These are phyloP conservation scores for Microcos paniculata DNA, from an alignment of 345 rosid species.

Conservation along the genomic window DNA sequence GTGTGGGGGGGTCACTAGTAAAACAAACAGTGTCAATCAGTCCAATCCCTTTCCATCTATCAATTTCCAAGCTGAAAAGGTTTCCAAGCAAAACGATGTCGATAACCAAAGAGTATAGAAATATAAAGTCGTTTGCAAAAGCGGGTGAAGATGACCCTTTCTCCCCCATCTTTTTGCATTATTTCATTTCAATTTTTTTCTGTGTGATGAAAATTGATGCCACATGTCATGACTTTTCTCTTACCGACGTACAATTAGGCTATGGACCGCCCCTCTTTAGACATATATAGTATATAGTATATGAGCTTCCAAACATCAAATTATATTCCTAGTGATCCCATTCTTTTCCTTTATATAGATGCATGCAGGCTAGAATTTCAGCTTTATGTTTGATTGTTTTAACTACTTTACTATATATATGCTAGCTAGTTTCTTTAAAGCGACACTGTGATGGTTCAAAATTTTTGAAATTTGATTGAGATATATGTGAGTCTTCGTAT, in stretches of 20 bases:
- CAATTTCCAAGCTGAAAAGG: conserved; percentile 61
- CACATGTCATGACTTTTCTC: conserved; percentile 21
- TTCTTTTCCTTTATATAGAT: not conserved
- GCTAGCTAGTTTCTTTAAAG: too few species aligned
- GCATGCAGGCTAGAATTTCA: not conserved
- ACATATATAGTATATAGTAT: too few species aligned
- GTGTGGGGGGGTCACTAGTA: conserved; percentile 12
- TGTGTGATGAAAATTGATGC: conserved; percentile 5
- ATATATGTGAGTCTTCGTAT: not conserved
- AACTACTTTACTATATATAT: not conserved
- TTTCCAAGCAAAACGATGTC: conserved; percentile 41
- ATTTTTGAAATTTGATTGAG: not conserved
- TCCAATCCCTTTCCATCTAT: conserved; percentile 50
- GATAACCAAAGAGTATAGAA: conserved; percentile 29
- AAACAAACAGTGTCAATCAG: conserved; percentile 14
- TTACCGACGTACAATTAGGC: conserved; percentile 19
- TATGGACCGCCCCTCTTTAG: not conserved
- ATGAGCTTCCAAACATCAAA: not conserved
- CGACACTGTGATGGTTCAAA: too few species aligned
- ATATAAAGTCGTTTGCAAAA: conserved; percentile 42
- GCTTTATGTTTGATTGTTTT: not conserved
- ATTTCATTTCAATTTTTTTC: not conserved
- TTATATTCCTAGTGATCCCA: not conserved
- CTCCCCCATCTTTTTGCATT: not conserved
- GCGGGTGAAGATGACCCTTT: conserved; percentile 32